Percentiles rank a stretch among this genome's conserved stretches.
These are phyloP conservation scores for Tripterygium wilfordii DNA, from an alignment of 177 flowering plant species.

Conservation along the genomic window DNA sequence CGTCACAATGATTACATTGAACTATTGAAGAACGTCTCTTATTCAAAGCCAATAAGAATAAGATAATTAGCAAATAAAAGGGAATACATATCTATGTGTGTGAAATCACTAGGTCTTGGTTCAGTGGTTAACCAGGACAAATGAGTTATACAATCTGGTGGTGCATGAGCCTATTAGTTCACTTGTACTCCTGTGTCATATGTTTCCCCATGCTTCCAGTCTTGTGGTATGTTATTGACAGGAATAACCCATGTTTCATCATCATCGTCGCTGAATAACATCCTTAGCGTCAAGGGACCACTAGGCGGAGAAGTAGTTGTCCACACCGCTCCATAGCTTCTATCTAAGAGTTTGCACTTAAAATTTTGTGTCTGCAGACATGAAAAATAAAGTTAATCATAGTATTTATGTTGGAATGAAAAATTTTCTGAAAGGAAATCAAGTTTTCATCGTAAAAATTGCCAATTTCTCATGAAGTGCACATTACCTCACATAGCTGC, in stretches of 20 bases:
- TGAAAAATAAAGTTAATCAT: not conserved
- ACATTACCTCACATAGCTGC: conserved; percentile 56
- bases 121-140: too few species aligned
- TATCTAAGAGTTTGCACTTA: conserved; percentile 70
- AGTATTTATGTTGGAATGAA: too few species aligned
- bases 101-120: too few species aligned
- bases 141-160: too few species aligned
- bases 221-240: conserved; percentile 46
- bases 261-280: conserved; percentile 62
- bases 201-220: conserved; percentile 71
- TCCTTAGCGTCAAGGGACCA: conserved; percentile 63
- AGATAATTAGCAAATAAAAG: not conserved
- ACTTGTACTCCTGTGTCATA: conserved; percentile 90
- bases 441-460: too few species aligned
- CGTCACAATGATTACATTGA: conserved; percentile 8
- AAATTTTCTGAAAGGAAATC: too few species aligned
- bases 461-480: too few species aligned
- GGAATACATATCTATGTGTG: too few species aligned
- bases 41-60: not conserved
- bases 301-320: conserved; percentile 59
- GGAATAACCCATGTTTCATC: conserved; percentile 83
- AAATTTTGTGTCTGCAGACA: conserved; percentile 53
- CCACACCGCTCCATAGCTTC: conserved; percentile 84
- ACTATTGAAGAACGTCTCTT: not conserved
- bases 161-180: conserved; percentile 1